These are phyloP conservation scores for Pseudogymnoascus sp. DNA, from an alignment of 2,329 filamentous ascomycete genomes.

Conservation along the genomic window DNA sequence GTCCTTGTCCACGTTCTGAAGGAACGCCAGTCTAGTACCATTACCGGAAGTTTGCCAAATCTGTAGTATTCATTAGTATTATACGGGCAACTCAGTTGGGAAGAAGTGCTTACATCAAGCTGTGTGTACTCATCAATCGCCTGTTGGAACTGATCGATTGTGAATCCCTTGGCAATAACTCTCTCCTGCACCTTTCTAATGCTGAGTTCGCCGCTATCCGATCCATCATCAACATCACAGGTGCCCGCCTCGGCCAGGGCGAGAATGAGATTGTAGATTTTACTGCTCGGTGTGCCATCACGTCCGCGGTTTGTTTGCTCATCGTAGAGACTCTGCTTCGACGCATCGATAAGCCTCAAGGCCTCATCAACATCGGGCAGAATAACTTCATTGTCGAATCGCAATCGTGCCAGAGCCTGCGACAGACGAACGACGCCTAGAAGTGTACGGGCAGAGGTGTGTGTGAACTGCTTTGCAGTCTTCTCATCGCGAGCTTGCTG, in stretches of 20 bases:
- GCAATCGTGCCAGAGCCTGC: constrained; percentile 85
- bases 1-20: constrained; percentile 31
- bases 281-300: constrained; percentile 74
- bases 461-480: constrained; percentile 84
- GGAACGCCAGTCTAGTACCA: constrained; percentile 64
- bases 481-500: constrained; percentile 88
- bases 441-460: constrained; percentile 89
- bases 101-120: constrained; percentile 65
- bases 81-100: neutral
- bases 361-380: constrained; percentile 96
- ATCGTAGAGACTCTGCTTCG: constrained; percentile 80
- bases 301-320: constrained; percentile 47
- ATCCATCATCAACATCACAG: constrained; percentile 34
- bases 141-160: constrained; percentile 81
- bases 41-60: constrained; percentile 73
- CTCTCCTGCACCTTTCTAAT: constrained; percentile 84
- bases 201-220: constrained; percentile 68
- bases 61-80: constrained; percentile 43
- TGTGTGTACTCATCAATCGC: constrained; percentile 84
- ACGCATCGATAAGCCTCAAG: constrained; percentile 81
- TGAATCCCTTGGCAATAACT: constrained; percentile 94
- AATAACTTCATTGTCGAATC: constrained; percentile 78
- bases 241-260: constrained; percentile 80
- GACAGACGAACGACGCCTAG: constrained; percentile 88
- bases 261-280: constrained; percentile 93